Evolutionary conservation across 1,284 basidiomycete genomes (phyloP), one percentile per base, ranked within the genome.

Genomic region (Ustilago nuda): DNA sequence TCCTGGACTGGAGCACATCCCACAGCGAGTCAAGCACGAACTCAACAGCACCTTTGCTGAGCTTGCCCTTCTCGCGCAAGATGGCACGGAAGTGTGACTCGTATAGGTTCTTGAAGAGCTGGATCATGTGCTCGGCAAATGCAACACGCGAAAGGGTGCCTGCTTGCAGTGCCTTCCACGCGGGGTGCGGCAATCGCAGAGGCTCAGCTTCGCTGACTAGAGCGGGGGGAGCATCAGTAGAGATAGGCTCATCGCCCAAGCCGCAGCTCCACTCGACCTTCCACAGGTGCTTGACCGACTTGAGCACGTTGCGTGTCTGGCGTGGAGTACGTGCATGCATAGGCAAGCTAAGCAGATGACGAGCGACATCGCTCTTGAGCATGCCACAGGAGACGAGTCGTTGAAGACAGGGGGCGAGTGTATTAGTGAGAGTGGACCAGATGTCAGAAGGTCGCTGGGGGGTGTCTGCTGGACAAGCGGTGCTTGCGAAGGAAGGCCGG

Each of bases 71-170:
- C 39, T 87, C 86, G 11, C 83, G 78, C 33, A 87, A 72, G 39
- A 87, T 78, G n/a, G 63, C 59, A 1, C 87, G 78, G 73, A 87
- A 85, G 65, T 87, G 86, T 39, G 75, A 70, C 64, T 87, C 87
- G 80, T 86, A 87, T n/a, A 87, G 74, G 56, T 86, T 85, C 73
- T 86, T 86, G 76, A 87, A 82, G 35, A 87, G 82, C 68, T 83
- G 73, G 41, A 83, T 63, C 65, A 82, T 66, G 68, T 87, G 85
- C 51, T 87, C 86, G 27, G 85, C 77, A 64, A 86, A 87, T n/a
- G 81, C 78, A 8, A 84, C 78, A 19, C 76, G 70, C 17, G 81
- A 78, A 41, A 87, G 80, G n/a, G 82, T 84, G 6, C 85, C 84
- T 39, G 86, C 81, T 37, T 84, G 73, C 58, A 86, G 66, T 35